Evolutionary conservation across 257 asterid genomes (phyloP).

Genomic region (Voacanga thouarsii): DNA sequence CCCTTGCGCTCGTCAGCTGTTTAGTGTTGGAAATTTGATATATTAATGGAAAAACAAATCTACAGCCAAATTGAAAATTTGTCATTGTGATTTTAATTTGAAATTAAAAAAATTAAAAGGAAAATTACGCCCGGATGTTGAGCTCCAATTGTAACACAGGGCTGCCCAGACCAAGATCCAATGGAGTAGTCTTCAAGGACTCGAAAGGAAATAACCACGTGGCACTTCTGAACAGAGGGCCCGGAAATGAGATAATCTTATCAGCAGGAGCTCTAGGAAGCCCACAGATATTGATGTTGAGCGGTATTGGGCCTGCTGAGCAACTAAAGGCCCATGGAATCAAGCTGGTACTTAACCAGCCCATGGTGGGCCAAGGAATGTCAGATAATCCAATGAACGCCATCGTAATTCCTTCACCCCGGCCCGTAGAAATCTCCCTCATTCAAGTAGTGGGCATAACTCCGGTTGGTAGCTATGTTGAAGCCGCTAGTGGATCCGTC

Average conservation of each 20-base stretch:
- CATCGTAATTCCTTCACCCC: conserved; percentile 49
- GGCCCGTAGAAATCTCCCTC: conserved; percentile 50
- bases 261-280: conserved; percentile 90
- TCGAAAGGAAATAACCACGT: conserved; percentile 39
- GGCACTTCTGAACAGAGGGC: conserved; percentile 41
- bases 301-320: conserved; percentile 50
- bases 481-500: conserved; percentile 52
- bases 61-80: background rate
- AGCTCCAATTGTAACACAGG: conserved; percentile 20
- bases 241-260: conserved; percentile 46
- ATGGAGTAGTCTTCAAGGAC: conserved; percentile 59
- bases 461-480: conserved; percentile 48
- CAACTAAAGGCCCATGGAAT: conserved; percentile 28
- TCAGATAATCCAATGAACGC: conserved; percentile 78
- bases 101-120: background rate
- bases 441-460: conserved; percentile 63
- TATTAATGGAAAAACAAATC: no score
- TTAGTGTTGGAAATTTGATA: background rate
- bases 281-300: conserved; percentile 74
- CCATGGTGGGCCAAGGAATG: conserved; percentile 74
- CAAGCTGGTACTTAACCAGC: conserved; percentile 32
- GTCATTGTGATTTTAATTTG: background rate
- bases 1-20: background rate
- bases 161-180: conserved; percentile 38
- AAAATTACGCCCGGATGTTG: background rate